phyloP scores from a whole-genome alignment of 139 green algal species.

The Gonium pectorale region DNA sequence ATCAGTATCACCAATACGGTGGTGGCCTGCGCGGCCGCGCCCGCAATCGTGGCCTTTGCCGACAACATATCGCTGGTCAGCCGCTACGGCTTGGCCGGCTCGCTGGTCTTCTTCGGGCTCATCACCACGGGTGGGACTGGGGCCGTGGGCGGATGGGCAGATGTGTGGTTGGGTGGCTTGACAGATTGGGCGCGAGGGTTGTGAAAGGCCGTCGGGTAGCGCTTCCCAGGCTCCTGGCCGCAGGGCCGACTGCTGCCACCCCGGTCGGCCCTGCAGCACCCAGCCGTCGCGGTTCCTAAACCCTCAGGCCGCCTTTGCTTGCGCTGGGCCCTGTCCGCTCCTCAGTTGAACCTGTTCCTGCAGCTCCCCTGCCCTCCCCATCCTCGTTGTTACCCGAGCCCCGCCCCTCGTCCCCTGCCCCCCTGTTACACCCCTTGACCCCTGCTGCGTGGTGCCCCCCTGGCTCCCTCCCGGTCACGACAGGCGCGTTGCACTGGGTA shows the following conservation, averaged over 20 bases:
- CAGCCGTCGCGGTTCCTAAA: too few species aligned
- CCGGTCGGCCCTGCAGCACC: too few species aligned
- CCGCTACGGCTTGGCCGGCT: constrained; percentile 48
- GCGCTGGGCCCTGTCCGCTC: too few species aligned
- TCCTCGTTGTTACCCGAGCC: background rate
- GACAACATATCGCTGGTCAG: constrained; percentile 44
- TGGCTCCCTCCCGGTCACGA: too few species aligned
- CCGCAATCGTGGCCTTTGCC: constrained; percentile 49
- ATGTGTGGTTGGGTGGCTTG: too few species aligned
- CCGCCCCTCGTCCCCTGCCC: background rate
- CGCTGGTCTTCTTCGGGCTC: constrained; percentile 55
- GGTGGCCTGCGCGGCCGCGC: constrained; percentile 49
- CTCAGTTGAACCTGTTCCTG: too few species aligned
- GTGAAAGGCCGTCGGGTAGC: too few species aligned
- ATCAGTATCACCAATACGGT: constrained; percentile 61
- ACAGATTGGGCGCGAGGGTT: too few species aligned
- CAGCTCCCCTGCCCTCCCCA: background rate
- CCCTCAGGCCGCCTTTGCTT: too few species aligned
- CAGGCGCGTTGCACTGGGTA: constrained; percentile 63
- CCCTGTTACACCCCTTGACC: background rate
- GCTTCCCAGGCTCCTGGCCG: too few species aligned
- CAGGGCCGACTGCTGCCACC: too few species aligned
- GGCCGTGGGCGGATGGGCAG: too few species aligned
- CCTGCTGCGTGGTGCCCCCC: background rate
- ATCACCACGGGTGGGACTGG: constrained; percentile 48